A percentile compares a stretch with the other conserved stretches of the same genome.
phyloP scores from a whole-genome alignment of 2,329 filamentous ascomycete species.

The Calonectria pauciramosa region DNA sequence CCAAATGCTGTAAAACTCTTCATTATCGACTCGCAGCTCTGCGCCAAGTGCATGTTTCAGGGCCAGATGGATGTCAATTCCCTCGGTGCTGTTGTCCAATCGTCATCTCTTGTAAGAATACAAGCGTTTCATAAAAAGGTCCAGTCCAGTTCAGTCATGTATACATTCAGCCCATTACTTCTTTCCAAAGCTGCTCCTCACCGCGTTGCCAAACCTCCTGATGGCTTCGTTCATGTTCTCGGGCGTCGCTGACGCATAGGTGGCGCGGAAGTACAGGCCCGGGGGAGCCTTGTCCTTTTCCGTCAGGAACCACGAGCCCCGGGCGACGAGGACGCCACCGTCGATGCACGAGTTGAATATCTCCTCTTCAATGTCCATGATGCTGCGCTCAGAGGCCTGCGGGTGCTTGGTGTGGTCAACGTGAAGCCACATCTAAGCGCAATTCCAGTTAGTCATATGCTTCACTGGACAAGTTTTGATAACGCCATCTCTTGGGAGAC shows the following conservation, averaged over 20 bases:
- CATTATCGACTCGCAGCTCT: neutral
- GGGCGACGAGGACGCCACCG: conserved; percentile 83
- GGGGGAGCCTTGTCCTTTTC: conserved; percentile 71
- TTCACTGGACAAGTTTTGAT: too few relatives aligned
- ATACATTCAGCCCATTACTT: conserved; percentile 35
- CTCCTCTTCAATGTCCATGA: conserved; percentile 83
- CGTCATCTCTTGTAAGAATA: neutral
- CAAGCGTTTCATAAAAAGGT: neutral
- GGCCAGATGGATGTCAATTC: neutral
- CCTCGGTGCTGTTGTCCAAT: neutral
- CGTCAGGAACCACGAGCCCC: conserved; percentile 92
- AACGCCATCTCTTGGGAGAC: too few relatives aligned
- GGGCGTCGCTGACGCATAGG: conserved; percentile 84
- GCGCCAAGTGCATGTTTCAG: neutral
- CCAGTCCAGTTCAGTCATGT: neutral
- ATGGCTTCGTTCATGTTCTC: conserved; percentile 81
- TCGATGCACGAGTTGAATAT: conserved; percentile 85
- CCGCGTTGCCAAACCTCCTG: conserved; percentile 79
- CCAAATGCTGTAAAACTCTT: neutral
- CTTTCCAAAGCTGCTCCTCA: conserved; percentile 70
- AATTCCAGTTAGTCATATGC: neutral
- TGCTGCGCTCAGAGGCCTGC: conserved; percentile 62
- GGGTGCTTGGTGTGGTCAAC: conserved; percentile 79
- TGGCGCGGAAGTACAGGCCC: conserved; percentile 89
- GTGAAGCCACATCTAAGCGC: conserved; percentile 76